phyloP scores from a whole-genome alignment of 495 filamentous ascomycete species.

The Peziza echinospora region DNA sequence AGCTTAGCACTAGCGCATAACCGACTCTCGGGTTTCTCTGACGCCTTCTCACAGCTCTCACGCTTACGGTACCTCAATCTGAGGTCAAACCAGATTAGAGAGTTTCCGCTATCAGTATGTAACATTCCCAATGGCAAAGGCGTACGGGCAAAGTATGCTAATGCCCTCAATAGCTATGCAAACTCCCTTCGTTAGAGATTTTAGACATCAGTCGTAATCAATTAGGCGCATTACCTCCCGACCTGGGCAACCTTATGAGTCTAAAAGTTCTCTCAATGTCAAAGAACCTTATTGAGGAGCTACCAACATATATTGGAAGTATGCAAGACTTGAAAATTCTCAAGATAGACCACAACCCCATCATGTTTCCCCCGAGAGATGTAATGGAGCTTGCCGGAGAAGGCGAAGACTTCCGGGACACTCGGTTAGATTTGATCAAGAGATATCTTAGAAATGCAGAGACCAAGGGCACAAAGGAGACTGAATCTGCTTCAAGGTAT shows the following conservation, averaged over 20 bases:
- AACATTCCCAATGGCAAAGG: slow-evolving; percentile 3
- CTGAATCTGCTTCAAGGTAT: slow-evolving; percentile 45
- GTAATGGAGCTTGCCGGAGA: slow-evolving; percentile 25
- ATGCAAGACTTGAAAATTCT: slow-evolving; percentile 74
- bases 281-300: slow-evolving; percentile 62
- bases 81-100: slow-evolving; percentile 61
- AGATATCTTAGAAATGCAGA: slow-evolving; percentile 44
- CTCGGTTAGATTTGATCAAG: slow-evolving; percentile 37
- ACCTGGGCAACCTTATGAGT: slow-evolving; percentile 48
- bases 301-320: slow-evolving; percentile 65
- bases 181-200: slow-evolving; percentile 70
- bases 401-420: slow-evolving; percentile 12
- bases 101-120: slow-evolving; percentile 70
- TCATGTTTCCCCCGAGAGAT: slow-evolving; percentile 44
- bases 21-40: slow-evolving; percentile 52
- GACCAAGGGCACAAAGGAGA: slow-evolving; percentile 29
- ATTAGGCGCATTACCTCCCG: slow-evolving; percentile 51
- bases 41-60: slow-evolving; percentile 63
- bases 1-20: slow-evolving; percentile 86
- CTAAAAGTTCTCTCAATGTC: slow-evolving; percentile 50
- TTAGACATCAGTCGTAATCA: slow-evolving; percentile 78
- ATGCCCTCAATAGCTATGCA: slow-evolving; percentile 26
- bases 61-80: slow-evolving; percentile 91
- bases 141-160: slow-evolving; percentile 3
- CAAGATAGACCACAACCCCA: slow-evolving; percentile 69